Evolutionary conservation across 2,329 filamentous ascomycete species (phyloP).

Genomic region (Septoria linicola): DNA sequence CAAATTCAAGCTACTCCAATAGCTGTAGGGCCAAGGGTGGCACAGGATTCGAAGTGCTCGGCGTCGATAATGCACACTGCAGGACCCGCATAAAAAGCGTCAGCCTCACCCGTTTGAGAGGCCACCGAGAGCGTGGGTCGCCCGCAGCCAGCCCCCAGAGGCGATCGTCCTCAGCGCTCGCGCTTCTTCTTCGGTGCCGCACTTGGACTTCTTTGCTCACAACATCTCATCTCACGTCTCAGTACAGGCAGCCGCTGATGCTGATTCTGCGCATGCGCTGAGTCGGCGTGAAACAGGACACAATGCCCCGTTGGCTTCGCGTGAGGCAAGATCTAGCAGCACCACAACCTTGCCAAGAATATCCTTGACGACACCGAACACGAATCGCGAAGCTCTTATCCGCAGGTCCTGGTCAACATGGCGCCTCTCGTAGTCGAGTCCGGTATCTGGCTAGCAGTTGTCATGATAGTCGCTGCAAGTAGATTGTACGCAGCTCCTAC

Average conservation of each 20-base stretch:
- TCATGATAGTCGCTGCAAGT: constrained; percentile 41
- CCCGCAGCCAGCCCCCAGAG: background rate
- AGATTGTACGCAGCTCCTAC: constrained; percentile 49
- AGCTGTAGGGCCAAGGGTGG: too few species aligned
- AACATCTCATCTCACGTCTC: background rate
- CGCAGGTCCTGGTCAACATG: constrained; percentile 28
- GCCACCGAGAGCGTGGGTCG: background rate
- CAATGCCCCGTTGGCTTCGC: constrained; percentile 15
- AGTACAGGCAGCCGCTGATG: too few species aligned
- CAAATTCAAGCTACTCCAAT: too few species aligned
- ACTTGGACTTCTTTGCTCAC: background rate
- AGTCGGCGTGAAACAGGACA: background rate
- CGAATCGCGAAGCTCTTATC: background rate
- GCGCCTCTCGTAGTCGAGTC: constrained; percentile 41
- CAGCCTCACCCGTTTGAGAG: constrained; percentile 1
- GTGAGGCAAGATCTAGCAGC: constrained; percentile 9
- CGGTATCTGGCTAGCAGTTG: constrained; percentile 29
- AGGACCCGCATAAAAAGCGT: background rate
- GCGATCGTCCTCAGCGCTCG: background rate
- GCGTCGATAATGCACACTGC: background rate
- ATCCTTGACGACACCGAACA: constrained; percentile 8
- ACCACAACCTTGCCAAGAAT: constrained; percentile 12
- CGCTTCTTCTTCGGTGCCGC: background rate
- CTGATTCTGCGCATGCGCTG: constrained; percentile 4
- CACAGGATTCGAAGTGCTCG: background rate